phyloP scores from a whole-genome alignment of 129 eudicot genomes.

The Erigeron canadensis region DNA sequence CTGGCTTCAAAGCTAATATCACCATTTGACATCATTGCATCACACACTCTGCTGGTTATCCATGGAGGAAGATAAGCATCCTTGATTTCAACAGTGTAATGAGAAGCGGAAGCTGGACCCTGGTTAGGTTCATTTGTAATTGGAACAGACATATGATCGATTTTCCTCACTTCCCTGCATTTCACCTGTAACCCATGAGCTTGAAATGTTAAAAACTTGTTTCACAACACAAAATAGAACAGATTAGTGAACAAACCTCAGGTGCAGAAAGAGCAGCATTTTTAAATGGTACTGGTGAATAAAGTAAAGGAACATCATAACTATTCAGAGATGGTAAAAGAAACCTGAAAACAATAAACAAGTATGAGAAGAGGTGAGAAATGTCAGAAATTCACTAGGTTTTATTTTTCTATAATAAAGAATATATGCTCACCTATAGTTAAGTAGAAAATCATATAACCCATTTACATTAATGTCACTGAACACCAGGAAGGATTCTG shows the following conservation, averaged over 20 bases:
- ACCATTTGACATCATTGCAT: slow-evolving; percentile 56
- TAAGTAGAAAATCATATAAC: slow-evolving; percentile 78
- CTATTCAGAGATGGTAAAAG: slow-evolving; percentile 52
- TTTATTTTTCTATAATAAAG: neutral
- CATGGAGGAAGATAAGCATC: slow-evolving; percentile 93
- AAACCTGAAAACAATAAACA: slow-evolving; percentile 46
- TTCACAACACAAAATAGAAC: slow-evolving; percentile 3
- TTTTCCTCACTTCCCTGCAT: slow-evolving; percentile 77
- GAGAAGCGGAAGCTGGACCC: slow-evolving; percentile 44
- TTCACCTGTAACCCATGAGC: slow-evolving; percentile 48
- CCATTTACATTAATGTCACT: slow-evolving; percentile 66
- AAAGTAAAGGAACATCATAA: slow-evolving; percentile 76
- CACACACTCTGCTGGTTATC: slow-evolving; percentile 61
- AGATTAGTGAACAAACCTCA: slow-evolving; percentile 53
- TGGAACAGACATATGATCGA: slow-evolving; percentile 41
- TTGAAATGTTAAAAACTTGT: neutral
- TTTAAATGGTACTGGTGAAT: slow-evolving; percentile 77
- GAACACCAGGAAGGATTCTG: slow-evolving; percentile 69
- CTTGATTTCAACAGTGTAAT: slow-evolving; percentile 77
- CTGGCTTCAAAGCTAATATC: slow-evolving; percentile 69
- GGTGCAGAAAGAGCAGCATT: slow-evolving; percentile 87
- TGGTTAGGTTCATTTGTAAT: slow-evolving; percentile 37
- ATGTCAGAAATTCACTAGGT: neutral
- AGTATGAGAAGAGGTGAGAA: neutral
- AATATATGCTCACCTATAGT: slow-evolving; percentile 56